Conservation (phyloP, 1,284 basidiomycete species). For the Hemileia vastatrix region DNA sequence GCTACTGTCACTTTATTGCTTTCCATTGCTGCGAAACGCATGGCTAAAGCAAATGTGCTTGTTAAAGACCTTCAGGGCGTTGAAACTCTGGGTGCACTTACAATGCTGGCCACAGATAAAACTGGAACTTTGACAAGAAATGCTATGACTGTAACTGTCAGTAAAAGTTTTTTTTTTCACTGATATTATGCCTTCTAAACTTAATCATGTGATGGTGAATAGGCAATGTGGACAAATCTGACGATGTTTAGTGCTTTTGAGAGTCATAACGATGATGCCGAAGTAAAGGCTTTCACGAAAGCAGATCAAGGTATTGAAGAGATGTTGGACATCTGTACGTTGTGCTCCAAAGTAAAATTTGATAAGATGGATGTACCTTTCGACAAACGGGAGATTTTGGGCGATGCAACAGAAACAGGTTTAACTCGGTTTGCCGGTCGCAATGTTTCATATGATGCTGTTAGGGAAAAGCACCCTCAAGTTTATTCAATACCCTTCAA, state of each 20-base stretch:
- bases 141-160: constrained; percentile 55
- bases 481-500: constrained; percentile 64
- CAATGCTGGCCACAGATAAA: constrained; percentile 61
- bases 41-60: constrained; percentile 61
- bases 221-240: constrained; percentile 5
- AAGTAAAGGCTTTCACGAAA: constrained; percentile 51
- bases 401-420: constrained; percentile 61
- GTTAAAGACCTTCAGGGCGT: constrained; percentile 61
- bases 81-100: constrained; percentile 55
- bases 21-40: constrained; percentile 61
- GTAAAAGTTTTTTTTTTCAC: too few species aligned
- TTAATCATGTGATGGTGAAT: too few species aligned
- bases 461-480: constrained; percentile 52
- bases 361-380: constrained; percentile 57
- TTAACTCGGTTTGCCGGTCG: constrained; percentile 58
- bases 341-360: constrained; percentile 61
- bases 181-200: too few species aligned
- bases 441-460: constrained; percentile 51
- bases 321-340: constrained; percentile 55
- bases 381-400: constrained; percentile 55
- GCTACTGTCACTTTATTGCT: constrained; percentile 61
- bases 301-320: constrained; percentile 54
- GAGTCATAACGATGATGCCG: constrained; percentile 58
- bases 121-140: constrained; percentile 64
- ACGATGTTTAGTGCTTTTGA: constrained; percentile 29